A percentile compares a stretch with the other conserved stretches of the same genome.
These are phyloP conservation scores for Cercospora beticola DNA, from an alignment of 2,329 filamentous ascomycete species.

Conservation along the genomic window DNA sequence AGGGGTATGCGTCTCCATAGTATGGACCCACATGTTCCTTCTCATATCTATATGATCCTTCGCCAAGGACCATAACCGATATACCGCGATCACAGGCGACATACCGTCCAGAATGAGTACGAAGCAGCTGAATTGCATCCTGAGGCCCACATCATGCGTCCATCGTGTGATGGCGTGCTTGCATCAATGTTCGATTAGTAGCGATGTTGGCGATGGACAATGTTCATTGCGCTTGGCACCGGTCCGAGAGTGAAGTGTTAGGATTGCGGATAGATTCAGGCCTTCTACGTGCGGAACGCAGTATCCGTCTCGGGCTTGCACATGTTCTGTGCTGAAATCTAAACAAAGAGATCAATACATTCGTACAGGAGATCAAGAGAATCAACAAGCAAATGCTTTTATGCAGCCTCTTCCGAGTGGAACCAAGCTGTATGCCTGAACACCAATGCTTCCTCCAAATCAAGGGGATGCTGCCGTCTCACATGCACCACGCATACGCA, in stretches of 20 bases:
- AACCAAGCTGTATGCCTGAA: not conserved
- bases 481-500: not conserved
- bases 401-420: not conserved
- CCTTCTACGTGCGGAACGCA: not conserved
- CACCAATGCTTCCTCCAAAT: not conserved
- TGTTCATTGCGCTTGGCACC: not conserved
- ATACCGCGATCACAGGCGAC: not conserved
- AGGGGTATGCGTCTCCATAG: not conserved
- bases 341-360: not conserved
- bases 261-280: not conserved
- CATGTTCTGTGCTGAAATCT: not conserved
- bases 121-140: not conserved
- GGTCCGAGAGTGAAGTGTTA: not conserved
- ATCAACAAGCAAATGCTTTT: not conserved
- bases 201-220: not conserved
- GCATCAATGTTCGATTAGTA: not conserved
- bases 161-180: not conserved
- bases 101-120: not conserved
- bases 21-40: not conserved
- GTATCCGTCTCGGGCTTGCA: not conserved
- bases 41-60: not conserved
- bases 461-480: not conserved
- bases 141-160: not conserved
- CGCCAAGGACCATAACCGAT: not conserved
- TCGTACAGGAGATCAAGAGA: not conserved